Evolutionary conservation across 2,329 filamentous ascomycete genomes (phyloP).

Genomic region (Diaporthe nobilis): DNA sequence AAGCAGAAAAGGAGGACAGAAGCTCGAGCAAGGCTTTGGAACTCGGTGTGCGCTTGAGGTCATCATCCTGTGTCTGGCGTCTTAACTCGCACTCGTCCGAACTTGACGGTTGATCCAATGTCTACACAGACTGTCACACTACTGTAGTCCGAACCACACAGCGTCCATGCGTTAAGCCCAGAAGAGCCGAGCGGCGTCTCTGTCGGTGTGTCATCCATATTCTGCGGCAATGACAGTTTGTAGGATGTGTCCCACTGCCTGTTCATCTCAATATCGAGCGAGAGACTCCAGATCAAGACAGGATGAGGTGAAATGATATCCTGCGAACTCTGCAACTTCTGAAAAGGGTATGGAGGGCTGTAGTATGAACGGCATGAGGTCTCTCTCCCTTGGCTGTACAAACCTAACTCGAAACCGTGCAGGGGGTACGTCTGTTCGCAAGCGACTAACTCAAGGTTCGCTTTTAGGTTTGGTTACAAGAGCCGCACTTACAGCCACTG

Average conservation of each 20-base stretch:
- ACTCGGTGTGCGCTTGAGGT: background rate
- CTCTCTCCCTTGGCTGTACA: background rate
- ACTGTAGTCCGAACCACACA: background rate
- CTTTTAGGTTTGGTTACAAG: constrained; percentile 15
- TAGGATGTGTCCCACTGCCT: background rate
- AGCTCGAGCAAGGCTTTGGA: background rate
- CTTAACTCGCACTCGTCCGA: background rate
- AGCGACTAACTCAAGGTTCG: background rate
- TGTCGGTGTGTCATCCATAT: background rate
- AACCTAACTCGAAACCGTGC: constrained; percentile 10
- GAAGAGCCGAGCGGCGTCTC: background rate
- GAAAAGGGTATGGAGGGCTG: background rate
- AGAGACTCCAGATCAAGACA: background rate
- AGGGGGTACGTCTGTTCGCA: constrained; percentile 11
- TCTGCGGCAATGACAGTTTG: background rate
- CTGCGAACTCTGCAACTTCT: background rate
- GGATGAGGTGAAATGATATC: background rate
- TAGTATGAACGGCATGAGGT: background rate
- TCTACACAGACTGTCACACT: constrained; percentile 4
- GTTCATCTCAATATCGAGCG: background rate
- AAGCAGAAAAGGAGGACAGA: background rate
- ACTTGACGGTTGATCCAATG: constrained; percentile 7
- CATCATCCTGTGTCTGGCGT: constrained; percentile 10
- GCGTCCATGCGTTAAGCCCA: background rate
- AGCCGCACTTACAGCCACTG: constrained; percentile 4